A percentile compares a stretch with the other conserved stretches of the same genome.
Conservation (phyloP, 2,329 filamentous ascomycete genomes). For the Amauroascus niger region DNA sequence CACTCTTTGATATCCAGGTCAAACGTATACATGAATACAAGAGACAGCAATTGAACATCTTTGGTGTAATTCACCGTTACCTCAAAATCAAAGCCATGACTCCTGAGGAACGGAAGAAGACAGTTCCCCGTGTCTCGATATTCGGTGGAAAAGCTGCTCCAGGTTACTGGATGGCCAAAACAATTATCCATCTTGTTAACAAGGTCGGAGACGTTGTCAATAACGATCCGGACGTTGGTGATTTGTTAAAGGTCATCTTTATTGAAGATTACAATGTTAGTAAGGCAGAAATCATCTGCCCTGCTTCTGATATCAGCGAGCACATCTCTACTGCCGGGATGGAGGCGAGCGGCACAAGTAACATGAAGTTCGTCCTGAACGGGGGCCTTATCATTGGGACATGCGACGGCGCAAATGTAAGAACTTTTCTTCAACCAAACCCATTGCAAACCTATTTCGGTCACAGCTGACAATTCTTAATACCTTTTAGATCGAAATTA, state of each 20-base stretch:
- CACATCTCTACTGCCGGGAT: slow-evolving; percentile 98
- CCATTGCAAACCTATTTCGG: not conserved
- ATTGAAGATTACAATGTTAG: slow-evolving; percentile 98
- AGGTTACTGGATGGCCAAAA: slow-evolving; percentile 99
- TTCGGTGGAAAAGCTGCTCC: slow-evolving; percentile 97
- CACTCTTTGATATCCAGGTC: slow-evolving; percentile 93
- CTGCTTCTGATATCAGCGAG: slow-evolving; percentile 92
- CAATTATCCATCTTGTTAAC: slow-evolving; percentile 94
- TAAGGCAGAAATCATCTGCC: slow-evolving; percentile 94
- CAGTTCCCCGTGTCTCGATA: slow-evolving; percentile 79
- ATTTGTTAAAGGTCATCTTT: slow-evolving; percentile 94
- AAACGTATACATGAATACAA: slow-evolving; percentile 99
- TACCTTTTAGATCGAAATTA: slow-evolving; percentile 71
- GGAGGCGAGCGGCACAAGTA: slow-evolving; percentile 78
- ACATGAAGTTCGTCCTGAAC: slow-evolving; percentile 99
- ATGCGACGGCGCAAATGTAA: slow-evolving; percentile 91
- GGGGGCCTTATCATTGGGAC: slow-evolving; percentile 96
- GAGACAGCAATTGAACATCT: slow-evolving; percentile 97
- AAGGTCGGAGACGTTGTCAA: slow-evolving; percentile 84
- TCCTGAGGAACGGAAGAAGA: slow-evolving; percentile 74
- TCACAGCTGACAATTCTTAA: slow-evolving; percentile 7
- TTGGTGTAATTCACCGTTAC: slow-evolving; percentile 93
- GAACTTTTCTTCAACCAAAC: slow-evolving; percentile 27
- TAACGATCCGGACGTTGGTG: slow-evolving; percentile 81
- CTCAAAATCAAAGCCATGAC: slow-evolving; percentile 77